Base-by-base conservation (phyloP, 106 monocot genomes). In the Amphibolis antarctica region DNA sequence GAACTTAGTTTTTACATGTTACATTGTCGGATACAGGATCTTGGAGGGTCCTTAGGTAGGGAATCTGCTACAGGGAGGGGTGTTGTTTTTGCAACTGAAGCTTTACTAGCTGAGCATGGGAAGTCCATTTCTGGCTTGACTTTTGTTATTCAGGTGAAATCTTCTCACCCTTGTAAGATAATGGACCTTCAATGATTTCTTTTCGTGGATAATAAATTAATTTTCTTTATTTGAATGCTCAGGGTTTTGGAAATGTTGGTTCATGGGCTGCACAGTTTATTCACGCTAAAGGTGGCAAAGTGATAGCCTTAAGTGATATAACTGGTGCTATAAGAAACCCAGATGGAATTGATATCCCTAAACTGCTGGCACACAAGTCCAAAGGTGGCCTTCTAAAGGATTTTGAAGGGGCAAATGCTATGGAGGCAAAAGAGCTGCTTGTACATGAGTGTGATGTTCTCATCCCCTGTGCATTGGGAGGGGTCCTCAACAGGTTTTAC, bases 161-260 rank as follows among this genome's bases (percentile, higher is more conserved):
- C 17, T 5, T 53, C 22, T 53, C 22, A 24, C 24, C 12, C 23
- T 53, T 53, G 19, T 66, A 42, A 21, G 23, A 21, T 18, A 14
- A 44, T 44, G 44, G 21, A 44, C 14, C 9, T 62, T 12, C 15
- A 64, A 3, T 30, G 30, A 25, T 51, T 20, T 52, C 9, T 28
- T 19, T 53, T 29, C 14, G 52, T 18, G 14, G 1, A 0, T 9
- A 17, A 20, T 6, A 31, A 53, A 9, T 43, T 17, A 28, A 20
- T 53, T 24, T 18, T 44, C 46, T 5, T 7, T 59, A 24, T 44
- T 13, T 2, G 11, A 45, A 19, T 15, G 64, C 78, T 59, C 55
- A 86, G 86, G 92, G 92, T 63, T 93, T 85, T 63, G 93, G 93
- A 18, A 93, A 93, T 72, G 93, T 93, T 53, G 93, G 88, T 44